phyloP scores from a whole-genome alignment of 495 filamentous ascomycete species.

The Penicillium verhagenii region DNA sequence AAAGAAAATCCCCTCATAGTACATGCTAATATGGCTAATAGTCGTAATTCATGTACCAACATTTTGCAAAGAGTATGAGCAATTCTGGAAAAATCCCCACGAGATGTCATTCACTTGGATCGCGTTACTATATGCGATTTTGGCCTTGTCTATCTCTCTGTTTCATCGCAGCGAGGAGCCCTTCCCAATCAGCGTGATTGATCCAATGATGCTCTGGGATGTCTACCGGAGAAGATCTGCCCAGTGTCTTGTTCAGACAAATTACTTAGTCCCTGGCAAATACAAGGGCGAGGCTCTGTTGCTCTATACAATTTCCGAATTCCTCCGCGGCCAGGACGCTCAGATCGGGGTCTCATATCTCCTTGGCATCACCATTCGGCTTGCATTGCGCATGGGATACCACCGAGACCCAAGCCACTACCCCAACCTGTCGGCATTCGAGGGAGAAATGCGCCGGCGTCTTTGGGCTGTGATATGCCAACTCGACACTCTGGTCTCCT shows the following conservation, averaged over 20 bases:
- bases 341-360: slow-evolving; percentile 37
- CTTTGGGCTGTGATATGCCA: slow-evolving; percentile 39
- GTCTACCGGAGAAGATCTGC: slow-evolving; percentile 29
- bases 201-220: slow-evolving; percentile 19
- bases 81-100: slow-evolving; percentile 36
- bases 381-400: slow-evolving; percentile 48
- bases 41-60: slow-evolving; percentile 46
- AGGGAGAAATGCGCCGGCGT: slow-evolving; percentile 48
- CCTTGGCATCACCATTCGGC: slow-evolving; percentile 35
- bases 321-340: slow-evolving; percentile 35
- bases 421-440: slow-evolving; percentile 33
- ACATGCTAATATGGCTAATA: neutral
- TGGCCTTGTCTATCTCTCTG: slow-evolving; percentile 32
- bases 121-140: slow-evolving; percentile 33
- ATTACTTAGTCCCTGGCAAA: slow-evolving; percentile 32
- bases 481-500: slow-evolving; percentile 43
- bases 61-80: slow-evolving; percentile 41
- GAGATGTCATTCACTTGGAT: slow-evolving; percentile 39
- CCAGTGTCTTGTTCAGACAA: slow-evolving; percentile 34
- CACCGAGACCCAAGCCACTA: slow-evolving; percentile 45
- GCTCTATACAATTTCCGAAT: slow-evolving; percentile 37
- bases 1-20: neutral
- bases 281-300: slow-evolving; percentile 42
- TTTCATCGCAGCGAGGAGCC: slow-evolving; percentile 30
- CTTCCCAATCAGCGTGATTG: slow-evolving; percentile 17